Percentiles rank a stretch among this genome's conserved stretches.
Evolutionary conservation across 805 yeast species (phyloP).

Genomic region (Zygotorulaspora florentina): DNA sequence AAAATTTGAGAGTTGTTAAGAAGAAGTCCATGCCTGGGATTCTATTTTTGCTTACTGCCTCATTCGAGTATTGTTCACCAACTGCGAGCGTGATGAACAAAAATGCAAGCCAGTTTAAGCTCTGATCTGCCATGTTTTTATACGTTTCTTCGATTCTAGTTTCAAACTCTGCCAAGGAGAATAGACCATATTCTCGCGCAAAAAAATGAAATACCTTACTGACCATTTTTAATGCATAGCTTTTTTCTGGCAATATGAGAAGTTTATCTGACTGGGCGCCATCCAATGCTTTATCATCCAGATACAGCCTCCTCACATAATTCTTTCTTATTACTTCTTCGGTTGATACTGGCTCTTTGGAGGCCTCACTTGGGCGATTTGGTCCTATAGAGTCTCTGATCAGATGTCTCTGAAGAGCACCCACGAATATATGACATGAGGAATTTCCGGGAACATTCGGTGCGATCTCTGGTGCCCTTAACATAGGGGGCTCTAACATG

Average conservation of each 20-base stretch:
- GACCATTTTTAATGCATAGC: slow-evolving; percentile 5
- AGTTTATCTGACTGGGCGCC: slow-evolving; percentile 1
- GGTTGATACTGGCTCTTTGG: too few species aligned
- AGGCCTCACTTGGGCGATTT: too few species aligned
- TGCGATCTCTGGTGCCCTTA: slow-evolving; percentile 3
- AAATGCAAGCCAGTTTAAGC: slow-evolving; percentile 17
- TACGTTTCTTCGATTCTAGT: slow-evolving; percentile 8
- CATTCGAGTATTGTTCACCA: slow-evolving; percentile 28
- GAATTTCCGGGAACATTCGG: slow-evolving; percentile 6
- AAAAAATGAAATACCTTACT: slow-evolving; percentile 4
- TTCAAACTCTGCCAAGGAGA: slow-evolving; percentile 7
- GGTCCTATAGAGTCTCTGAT: slow-evolving; percentile 2
- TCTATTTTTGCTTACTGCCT: background rate
- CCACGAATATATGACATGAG: slow-evolving; percentile 7
- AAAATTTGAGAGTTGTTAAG: slow-evolving; percentile 33
- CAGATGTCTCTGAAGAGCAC: slow-evolving; percentile 6
- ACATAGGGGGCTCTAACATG: background rate
- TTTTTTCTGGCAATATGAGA: slow-evolving; percentile 4
- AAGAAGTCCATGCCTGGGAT: slow-evolving; percentile 27
- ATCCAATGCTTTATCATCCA: slow-evolving; percentile 8
- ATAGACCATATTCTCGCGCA: slow-evolving; percentile 8
- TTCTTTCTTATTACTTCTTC: too few species aligned
- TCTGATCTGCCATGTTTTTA: slow-evolving; percentile 1
- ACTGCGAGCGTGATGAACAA: slow-evolving; percentile 25
- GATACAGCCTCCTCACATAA: slow-evolving; percentile 2